phyloP scores from a whole-genome alignment of 805 yeast genomes.

The Blastobotrys attinorum region DNA sequence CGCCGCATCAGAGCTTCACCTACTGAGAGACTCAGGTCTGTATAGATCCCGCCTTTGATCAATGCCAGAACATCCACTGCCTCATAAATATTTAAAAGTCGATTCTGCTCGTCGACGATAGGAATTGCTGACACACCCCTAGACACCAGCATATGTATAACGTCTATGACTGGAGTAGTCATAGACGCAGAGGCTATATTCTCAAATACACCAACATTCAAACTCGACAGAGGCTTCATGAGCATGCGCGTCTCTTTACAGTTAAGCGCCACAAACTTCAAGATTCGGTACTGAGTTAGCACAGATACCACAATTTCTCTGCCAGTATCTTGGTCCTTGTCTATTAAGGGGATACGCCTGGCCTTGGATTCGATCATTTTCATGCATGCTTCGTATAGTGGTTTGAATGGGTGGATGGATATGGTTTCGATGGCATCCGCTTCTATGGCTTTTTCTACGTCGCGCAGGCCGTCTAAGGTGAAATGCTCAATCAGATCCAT shows the following conservation, averaged over 20 bases:
- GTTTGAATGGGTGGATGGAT: slow-evolving; percentile 83
- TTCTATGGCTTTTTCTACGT: slow-evolving; percentile 80
- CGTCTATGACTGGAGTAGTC: slow-evolving; percentile 91
- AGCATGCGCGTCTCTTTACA: slow-evolving; percentile 89
- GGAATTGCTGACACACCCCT: slow-evolving; percentile 90
- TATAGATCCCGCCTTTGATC: slow-evolving; percentile 89
- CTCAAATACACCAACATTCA: slow-evolving; percentile 47
- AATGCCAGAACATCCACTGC: slow-evolving; percentile 90
- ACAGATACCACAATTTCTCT: slow-evolving; percentile 94
- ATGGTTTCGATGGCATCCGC: slow-evolving; percentile 79
- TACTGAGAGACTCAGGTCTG: slow-evolving; percentile 81
- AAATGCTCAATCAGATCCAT: slow-evolving; percentile 80
- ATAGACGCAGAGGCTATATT: slow-evolving; percentile 70
- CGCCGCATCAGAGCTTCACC: slow-evolving; percentile 94
- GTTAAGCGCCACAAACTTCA: slow-evolving; percentile 91
- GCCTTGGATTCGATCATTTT: slow-evolving; percentile 85
- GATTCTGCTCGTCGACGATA: slow-evolving; percentile 67
- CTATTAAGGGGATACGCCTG: slow-evolving; percentile 89
- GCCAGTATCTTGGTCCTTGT: slow-evolving; percentile 84
- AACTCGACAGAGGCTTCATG: slow-evolving; percentile 61
- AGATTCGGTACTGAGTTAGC: slow-evolving; percentile 89
- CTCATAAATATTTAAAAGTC: slow-evolving; percentile 83
- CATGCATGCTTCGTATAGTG: slow-evolving; percentile 86
- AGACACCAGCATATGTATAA: slow-evolving; percentile 70
- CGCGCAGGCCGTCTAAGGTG: slow-evolving; percentile 76